Base-by-base conservation (phyloP, 257 asterid species). In the Jacaranda mimosifolia region DNA sequence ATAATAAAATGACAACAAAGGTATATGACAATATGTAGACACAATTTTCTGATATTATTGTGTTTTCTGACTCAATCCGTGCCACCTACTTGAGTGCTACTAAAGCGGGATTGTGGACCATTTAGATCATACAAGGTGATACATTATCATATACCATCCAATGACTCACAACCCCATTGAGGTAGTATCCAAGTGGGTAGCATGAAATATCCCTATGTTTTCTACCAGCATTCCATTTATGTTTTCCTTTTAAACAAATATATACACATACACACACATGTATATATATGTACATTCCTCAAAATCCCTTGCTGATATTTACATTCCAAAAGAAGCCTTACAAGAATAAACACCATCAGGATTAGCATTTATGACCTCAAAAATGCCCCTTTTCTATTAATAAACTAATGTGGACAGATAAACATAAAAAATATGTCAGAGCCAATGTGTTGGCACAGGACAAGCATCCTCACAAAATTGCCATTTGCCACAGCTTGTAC, bases 381-480 rank as follows among this genome's bases (percentile, higher is more conserved):
- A 52, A 11, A 15, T 39, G 45, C 48, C 63, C 35, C 63, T 35
- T 52, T 26, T 38, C 26, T 13, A 19, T 43, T n/a, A n/a, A n/a
- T 7, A 73, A 59, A 53, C 13, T 11, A 40, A 57, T 9, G 11
- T 3, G 60, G 19, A 15, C 26, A 21, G 9, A 17, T 4, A 13
- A 45, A 72, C 49, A 70, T 36, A 4, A 32, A 68, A 48, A 48
- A 9, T 26, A 14, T 76, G 82, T 15, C 9, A 26, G 14, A 49
- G 17, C 52, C 17, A 57, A 57, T 65, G 12, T 46, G 45, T 67
- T 36, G 52, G 56, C 7, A 55, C 26, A 39, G 4, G 19, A 49
- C 63, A 65, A 65, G 63, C 51, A 73, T 39, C 67, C 60, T 21
- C 48, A 49, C 17, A 51, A 48, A 68, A 68, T 9, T 19, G 15